Base-by-base conservation (phyloP, 1,139 yeast species). In the Protomyces inouyei region DNA sequence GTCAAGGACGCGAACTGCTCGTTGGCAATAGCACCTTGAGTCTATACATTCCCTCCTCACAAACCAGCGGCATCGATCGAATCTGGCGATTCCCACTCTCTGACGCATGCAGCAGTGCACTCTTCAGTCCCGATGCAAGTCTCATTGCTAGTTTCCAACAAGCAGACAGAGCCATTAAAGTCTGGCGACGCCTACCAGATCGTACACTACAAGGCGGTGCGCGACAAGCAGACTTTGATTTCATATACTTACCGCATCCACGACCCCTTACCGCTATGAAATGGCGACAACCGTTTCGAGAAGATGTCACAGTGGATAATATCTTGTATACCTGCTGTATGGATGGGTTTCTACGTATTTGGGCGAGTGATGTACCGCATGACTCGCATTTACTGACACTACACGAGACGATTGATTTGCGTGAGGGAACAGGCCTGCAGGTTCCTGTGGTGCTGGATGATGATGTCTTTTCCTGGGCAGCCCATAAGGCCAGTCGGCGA, bases 231-330 rank as follows among this genome's bases (percentile, higher is more conserved):
- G 79, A 85, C 32, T 91, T 90, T 73, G 96, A 88, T 71, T 77
- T 90, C 69, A 77, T 84, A 0, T 86, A 88, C 71, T 75, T 90
- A 28, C 81, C 83, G 14, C 96, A 88, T 71, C 85, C 86, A 0
- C 73, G 80, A 0, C 80, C 81, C 65, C 83, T 91, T 1, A 78
- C 84, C 0, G 78, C 79, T 54, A 73, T 83, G 35, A 75, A 83
- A 63, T 86, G 90, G 90, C 80, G 83, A 66, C 71, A 70, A 10
- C 70, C 73, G 18, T 70, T 70, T 45, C 70, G 71, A 10, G 60
- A 67, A 12, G 66, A 71, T n/a, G 69, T 68, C 28, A 67, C 61
- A 57, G 68, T 72, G 46, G 75, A 70, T 35, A 74, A 83, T 69
- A 76, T 83, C 23, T 74, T 89, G 8, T 88, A 86, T 71, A 84